These are phyloP conservation scores for Crassisporium funariophilum DNA, from an alignment of 768 basidiomycete species.

Conservation along the genomic window DNA sequence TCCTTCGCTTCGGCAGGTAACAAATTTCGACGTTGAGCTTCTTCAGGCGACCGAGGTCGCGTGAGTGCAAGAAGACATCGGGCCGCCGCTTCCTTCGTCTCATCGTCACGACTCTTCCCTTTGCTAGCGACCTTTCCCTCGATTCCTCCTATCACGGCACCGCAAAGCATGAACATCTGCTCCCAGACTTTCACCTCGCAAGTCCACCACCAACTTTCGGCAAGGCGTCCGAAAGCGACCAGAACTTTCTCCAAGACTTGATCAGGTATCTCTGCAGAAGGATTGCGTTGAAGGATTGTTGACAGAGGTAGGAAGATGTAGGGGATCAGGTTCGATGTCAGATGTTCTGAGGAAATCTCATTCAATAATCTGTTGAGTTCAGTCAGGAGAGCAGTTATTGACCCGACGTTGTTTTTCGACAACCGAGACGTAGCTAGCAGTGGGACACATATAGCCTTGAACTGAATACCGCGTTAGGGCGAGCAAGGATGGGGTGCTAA, in stretches of 20 bases:
- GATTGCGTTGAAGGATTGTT: constrained; percentile 77
- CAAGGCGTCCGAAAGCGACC: constrained; percentile 55
- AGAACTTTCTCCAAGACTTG: constrained; percentile 79
- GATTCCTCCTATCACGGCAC: constrained; percentile 63
- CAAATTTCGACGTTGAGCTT: constrained; percentile 30
- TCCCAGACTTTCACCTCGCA: constrained; percentile 78
- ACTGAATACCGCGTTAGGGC: constrained; percentile 30
- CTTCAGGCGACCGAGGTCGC: constrained; percentile 47
- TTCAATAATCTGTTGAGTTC: constrained; percentile 51
- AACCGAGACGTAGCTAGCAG: constrained; percentile 73
- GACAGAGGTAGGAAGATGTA: constrained; percentile 91
- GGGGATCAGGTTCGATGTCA: constrained; percentile 66
- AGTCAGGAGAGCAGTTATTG: constrained; percentile 52
- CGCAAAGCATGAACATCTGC: constrained; percentile 80
- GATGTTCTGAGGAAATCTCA: constrained; percentile 40
- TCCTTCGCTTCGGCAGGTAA: constrained; percentile 23
- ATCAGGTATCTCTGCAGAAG: constrained; percentile 69
- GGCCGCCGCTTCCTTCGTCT: constrained; percentile 77
- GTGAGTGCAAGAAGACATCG: constrained; percentile 67
- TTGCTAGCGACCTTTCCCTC: constrained; percentile 61
- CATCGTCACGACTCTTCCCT: constrained; percentile 71
- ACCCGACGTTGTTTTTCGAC: constrained; percentile 52
- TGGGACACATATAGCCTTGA: constrained; percentile 80
- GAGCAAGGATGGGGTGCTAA: not conserved
- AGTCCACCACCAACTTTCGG: constrained; percentile 83